Evolutionary conservation across 805 yeast species (phyloP).

Genomic region (Jamesozyma rosinii): DNA sequence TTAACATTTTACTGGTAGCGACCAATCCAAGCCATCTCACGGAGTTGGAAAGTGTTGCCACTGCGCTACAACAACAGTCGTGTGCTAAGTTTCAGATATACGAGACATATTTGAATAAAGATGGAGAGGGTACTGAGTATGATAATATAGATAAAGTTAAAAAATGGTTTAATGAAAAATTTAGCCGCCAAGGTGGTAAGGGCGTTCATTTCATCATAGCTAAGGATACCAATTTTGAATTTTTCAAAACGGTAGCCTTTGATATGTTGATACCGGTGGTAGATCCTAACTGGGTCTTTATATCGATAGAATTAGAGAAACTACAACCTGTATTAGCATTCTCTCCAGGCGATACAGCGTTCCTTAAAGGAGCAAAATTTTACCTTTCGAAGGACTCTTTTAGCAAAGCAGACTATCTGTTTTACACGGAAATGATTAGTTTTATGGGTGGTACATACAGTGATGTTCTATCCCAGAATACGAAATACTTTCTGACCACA

Average conservation of each 20-base stretch:
- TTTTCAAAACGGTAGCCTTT: constrained; percentile 19
- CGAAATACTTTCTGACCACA: constrained; percentile 45
- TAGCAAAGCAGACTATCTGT: constrained; percentile 59
- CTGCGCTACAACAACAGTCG: background rate
- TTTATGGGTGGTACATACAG: constrained; percentile 57
- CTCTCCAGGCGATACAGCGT: constrained; percentile 62
- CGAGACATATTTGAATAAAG: background rate
- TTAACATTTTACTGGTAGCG: constrained; percentile 15
- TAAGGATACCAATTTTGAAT: constrained; percentile 12
- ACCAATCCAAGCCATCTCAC: constrained; percentile 4
- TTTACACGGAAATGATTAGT: constrained; percentile 45
- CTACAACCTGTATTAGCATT: constrained; percentile 28
- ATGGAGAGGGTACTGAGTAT: background rate
- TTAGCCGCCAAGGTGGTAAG: constrained; percentile 2
- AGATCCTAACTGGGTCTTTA: constrained; percentile 16
- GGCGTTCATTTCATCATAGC: constrained; percentile 19
- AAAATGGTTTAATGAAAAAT: constrained; percentile 9
- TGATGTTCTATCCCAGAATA: constrained; percentile 1
- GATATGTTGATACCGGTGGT: constrained; percentile 25
- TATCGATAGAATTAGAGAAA: constrained; percentile 13
- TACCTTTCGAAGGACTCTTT: constrained; percentile 50
- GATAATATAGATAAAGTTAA: background rate
- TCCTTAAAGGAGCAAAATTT: constrained; percentile 51
- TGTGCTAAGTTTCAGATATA: constrained; percentile 1
- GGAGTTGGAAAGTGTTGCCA: constrained; percentile 1